These are phyloP conservation scores for Breynia disticha DNA, from an alignment of 441 rosid genomes.

Conservation along the genomic window DNA sequence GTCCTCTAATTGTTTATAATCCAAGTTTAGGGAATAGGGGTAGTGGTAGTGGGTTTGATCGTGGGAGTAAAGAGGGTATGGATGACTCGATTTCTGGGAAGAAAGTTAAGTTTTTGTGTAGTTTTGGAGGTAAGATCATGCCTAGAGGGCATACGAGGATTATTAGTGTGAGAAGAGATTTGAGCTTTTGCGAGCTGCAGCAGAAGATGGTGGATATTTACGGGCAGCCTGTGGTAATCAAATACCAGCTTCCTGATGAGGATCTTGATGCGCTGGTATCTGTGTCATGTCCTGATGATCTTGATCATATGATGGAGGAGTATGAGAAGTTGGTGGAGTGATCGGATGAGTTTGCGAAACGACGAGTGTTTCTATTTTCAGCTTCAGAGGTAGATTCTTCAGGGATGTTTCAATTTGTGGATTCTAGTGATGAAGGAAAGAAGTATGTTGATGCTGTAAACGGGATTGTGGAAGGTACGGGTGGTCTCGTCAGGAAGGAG, in stretches of 20 bases:
- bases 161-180: conserved; percentile 44
- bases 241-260: conserved; percentile 79
- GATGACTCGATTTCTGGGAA: conserved; percentile 47
- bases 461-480: conserved; percentile 33
- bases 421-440: conserved; percentile 45
- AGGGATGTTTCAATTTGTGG: conserved; percentile 38
- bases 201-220: conserved; percentile 46
- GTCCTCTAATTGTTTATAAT: conserved; percentile 14
- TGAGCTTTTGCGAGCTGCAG: conserved; percentile 38
- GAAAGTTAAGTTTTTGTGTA: conserved; percentile 62
- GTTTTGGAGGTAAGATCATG: conserved; percentile 65
- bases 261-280: conserved; percentile 81
- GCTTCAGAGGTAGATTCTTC: conserved; percentile 41
- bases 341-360: conserved; percentile 53
- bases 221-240: conserved; percentile 50
- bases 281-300: conserved; percentile 65
- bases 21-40: conserved; percentile 27
- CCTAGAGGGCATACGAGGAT: conserved; percentile 79
- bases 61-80: conserved; percentile 41
- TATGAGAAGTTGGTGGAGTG: conserved; percentile 51
- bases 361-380: conserved; percentile 56
- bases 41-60: conserved; percentile 31
- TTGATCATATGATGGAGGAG: conserved; percentile 78
- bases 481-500: conserved; percentile 40
- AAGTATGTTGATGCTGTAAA: conserved; percentile 65